Evolutionary conservation across 2,329 filamentous ascomycete genomes (phyloP).

Genomic region (Chrysoporthe deuterocubensis): DNA sequence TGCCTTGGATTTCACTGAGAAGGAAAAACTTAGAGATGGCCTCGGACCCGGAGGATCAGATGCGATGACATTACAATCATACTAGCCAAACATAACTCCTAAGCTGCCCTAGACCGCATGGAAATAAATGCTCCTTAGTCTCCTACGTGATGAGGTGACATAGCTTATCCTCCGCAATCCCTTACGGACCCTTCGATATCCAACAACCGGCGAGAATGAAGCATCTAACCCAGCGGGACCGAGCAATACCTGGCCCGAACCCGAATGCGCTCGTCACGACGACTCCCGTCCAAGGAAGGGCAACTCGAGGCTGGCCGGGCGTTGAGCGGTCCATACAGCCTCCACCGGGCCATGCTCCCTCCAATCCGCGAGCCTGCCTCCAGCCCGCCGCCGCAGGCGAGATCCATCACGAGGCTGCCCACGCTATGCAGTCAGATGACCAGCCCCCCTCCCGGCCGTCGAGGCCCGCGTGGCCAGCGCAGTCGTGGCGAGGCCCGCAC

Average conservation of each 20-base stretch:
- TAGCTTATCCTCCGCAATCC: not conserved
- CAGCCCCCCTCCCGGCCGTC: not conserved
- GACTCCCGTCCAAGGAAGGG: not conserved
- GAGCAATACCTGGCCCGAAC: not conserved
- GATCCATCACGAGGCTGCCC: not conserved
- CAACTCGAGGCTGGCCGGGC: not conserved
- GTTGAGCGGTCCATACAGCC: not conserved
- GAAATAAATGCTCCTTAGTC: not conserved
- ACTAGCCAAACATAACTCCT: not conserved
- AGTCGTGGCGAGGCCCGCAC: too few species aligned
- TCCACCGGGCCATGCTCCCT: not conserved
- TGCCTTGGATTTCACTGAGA: not conserved
- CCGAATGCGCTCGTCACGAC: not conserved
- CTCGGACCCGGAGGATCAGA: not conserved
- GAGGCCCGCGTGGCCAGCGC: not conserved
- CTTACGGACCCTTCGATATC: not conserved
- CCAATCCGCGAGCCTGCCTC: not conserved
- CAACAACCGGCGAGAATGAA: not conserved
- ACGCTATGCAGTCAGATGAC: not conserved
- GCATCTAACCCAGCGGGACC: not conserved
- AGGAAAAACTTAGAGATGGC: not conserved
- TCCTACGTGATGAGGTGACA: not conserved
- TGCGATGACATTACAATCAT: not conserved
- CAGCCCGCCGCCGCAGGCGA: not conserved
- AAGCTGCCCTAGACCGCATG: not conserved